Conservation (phyloP, 2,329 filamentous ascomycete species). For the Clarireedia monteithiana region DNA sequence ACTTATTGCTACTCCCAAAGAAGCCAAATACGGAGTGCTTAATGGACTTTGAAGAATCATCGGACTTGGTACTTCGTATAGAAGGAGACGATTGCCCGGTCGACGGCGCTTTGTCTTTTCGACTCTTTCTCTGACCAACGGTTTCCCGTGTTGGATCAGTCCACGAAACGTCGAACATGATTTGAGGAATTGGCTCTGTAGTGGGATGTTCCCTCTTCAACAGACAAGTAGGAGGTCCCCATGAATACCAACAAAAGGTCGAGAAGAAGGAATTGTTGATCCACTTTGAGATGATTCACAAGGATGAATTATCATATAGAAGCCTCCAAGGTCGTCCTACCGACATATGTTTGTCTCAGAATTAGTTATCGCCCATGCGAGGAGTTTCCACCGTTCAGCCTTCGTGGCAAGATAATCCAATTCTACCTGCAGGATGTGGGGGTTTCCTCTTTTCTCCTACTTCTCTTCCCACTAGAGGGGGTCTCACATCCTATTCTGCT, state of each 20-base stretch:
- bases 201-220: slow-evolving; percentile 4
- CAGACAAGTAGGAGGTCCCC: neutral
- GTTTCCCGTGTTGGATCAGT: slow-evolving; percentile 26
- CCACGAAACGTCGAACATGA: slow-evolving; percentile 30
- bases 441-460: neutral
- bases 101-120: slow-evolving; percentile 20
- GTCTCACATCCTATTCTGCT: neutral
- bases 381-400: slow-evolving; percentile 4
- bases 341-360: slow-evolving; percentile 5
- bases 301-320: slow-evolving; percentile 7
- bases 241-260: slow-evolving; percentile 1
- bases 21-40: slow-evolving; percentile 19
- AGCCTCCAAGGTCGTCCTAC: neutral
- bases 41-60: slow-evolving; percentile 10
- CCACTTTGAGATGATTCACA: slow-evolving; percentile 9
- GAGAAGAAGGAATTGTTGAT: slow-evolving; percentile 1
- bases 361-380: slow-evolving; percentile 6
- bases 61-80: slow-evolving; percentile 16
- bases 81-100: slow-evolving; percentile 3
- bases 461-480: neutral
- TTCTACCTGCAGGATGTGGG: neutral
- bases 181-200: slow-evolving; percentile 8
- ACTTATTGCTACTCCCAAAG: slow-evolving; percentile 29
- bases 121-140: slow-evolving; percentile 25
- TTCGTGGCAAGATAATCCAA: slow-evolving; percentile 7